Conservation (phyloP, 495 filamentous ascomycete genomes). For the Podospora australis region DNA sequence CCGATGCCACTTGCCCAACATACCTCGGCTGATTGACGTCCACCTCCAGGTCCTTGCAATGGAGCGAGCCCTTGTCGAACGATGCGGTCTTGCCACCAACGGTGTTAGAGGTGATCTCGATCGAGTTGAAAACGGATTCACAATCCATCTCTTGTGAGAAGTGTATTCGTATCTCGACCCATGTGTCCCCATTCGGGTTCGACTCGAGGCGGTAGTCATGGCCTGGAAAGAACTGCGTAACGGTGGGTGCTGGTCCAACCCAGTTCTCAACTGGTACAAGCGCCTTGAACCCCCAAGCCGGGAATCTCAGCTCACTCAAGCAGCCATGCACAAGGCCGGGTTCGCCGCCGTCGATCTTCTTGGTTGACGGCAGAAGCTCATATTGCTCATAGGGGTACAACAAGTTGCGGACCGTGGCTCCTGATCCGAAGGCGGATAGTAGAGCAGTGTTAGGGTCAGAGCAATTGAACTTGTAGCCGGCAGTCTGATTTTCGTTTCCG, state of each 20-base stretch:
- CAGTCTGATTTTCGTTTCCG: constrained; percentile 54
- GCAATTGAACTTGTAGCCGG: constrained; percentile 59
- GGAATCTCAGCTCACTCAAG: constrained; percentile 30
- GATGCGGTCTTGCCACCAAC: constrained; percentile 17
- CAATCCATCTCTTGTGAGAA: constrained; percentile 64
- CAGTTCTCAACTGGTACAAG: constrained; percentile 57
- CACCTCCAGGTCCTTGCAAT: constrained; percentile 19
- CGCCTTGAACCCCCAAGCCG: constrained; percentile 54
- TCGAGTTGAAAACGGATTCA: constrained; percentile 32
- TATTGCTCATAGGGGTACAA: constrained; percentile 63
- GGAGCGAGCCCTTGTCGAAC: constrained; percentile 14
- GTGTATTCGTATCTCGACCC: constrained; percentile 48
- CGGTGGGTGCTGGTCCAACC: constrained; percentile 48
- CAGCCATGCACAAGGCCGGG: constrained; percentile 7
- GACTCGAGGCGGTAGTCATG: constrained; percentile 52
- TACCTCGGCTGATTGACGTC: constrained; percentile 26
- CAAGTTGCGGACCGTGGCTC: constrained; percentile 57
- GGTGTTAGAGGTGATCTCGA: constrained; percentile 45
- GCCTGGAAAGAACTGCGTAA: constrained; percentile 58
- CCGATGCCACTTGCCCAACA: constrained; percentile 43
- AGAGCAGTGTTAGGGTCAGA: constrained; percentile 35
- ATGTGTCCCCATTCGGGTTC: constrained; percentile 24
- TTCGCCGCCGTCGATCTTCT: constrained; percentile 7
- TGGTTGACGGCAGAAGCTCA: constrained; percentile 32
- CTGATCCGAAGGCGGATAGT: constrained; percentile 50